These are phyloP conservation scores for Keithomyces neogunnii DNA, from an alignment of 2,329 filamentous ascomycete species.

Conservation along the genomic window DNA sequence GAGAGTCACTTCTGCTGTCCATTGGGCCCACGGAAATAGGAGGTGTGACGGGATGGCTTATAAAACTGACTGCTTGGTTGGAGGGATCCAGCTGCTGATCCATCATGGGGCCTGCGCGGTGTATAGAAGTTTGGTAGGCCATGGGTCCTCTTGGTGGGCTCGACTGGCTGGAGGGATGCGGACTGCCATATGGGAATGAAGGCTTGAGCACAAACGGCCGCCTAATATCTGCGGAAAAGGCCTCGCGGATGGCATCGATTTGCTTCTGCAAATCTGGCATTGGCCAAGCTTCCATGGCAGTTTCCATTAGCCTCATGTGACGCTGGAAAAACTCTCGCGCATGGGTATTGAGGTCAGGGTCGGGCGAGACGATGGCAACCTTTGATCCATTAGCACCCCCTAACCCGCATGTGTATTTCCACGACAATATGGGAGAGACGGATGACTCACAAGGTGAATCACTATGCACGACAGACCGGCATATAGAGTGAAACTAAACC, in stretches of 20 bases:
- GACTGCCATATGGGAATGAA: constrained; percentile 79
- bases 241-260: constrained; percentile 79
- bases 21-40: constrained; percentile 65
- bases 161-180: constrained; percentile 53
- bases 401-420: background rate
- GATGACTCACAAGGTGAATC: constrained; percentile 72
- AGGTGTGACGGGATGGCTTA: constrained; percentile 66
- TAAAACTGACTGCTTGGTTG: constrained; percentile 54
- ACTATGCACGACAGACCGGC: constrained; percentile 85
- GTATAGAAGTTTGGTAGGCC: constrained; percentile 39
- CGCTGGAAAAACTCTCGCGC: constrained; percentile 83
- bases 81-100: constrained; percentile 41
- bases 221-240: constrained; percentile 78
- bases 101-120: constrained; percentile 37
- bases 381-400: constrained; percentile 24
- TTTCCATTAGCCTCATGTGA: constrained; percentile 89
- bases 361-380: constrained; percentile 89
- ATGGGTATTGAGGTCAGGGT: constrained; percentile 77
- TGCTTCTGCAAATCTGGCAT: constrained; percentile 87
- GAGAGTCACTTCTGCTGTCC: constrained; percentile 71
- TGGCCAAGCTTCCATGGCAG: constrained; percentile 72
- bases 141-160: constrained; percentile 51
- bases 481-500: constrained; percentile 95
- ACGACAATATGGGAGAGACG: constrained; percentile 6
- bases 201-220: constrained; percentile 86